phyloP scores from a whole-genome alignment of 2,329 filamentous ascomycete genomes.

The Trichoderma breve region DNA sequence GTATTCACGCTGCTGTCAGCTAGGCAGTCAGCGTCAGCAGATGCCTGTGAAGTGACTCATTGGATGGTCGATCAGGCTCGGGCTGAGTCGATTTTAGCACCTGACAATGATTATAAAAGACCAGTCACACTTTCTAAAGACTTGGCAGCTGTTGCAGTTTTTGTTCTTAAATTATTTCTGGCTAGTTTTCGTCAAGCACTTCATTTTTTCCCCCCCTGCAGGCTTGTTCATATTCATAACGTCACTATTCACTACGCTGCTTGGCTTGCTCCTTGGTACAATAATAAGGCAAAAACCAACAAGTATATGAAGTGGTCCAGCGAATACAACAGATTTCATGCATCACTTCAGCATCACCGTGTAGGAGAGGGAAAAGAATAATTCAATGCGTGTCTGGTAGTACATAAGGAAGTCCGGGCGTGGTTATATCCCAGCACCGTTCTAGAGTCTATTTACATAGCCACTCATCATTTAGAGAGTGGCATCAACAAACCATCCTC shows the following conservation, averaged over 20 bases:
- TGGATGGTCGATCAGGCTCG: neutral
- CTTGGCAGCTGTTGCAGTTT: neutral
- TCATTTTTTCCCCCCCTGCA: neutral
- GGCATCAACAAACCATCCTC: constrained; percentile 26
- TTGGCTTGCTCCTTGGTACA: neutral
- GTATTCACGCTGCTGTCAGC: neutral
- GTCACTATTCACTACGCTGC: neutral
- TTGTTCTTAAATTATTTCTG: neutral
- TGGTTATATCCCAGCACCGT: constrained; percentile 26
- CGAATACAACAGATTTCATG: neutral
- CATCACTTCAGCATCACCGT: neutral
- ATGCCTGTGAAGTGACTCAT: neutral
- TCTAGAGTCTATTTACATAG: constrained; percentile 45
- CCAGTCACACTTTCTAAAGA: neutral
- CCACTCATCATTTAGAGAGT: constrained; percentile 27
- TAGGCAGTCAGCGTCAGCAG: constrained; percentile 5
- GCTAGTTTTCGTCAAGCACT: neutral
- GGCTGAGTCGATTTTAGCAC: neutral
- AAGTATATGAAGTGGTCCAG: neutral
- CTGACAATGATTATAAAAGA: neutral
- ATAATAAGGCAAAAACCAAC: neutral
- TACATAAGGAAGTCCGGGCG: constrained; percentile 17
- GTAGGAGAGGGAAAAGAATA: neutral
- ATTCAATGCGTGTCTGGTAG: constrained; percentile 19
- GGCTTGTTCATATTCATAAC: neutral